Evolutionary conservation across 2,329 filamentous ascomycete species (phyloP).

Genomic region (Lasiodiplodia citricola): DNA sequence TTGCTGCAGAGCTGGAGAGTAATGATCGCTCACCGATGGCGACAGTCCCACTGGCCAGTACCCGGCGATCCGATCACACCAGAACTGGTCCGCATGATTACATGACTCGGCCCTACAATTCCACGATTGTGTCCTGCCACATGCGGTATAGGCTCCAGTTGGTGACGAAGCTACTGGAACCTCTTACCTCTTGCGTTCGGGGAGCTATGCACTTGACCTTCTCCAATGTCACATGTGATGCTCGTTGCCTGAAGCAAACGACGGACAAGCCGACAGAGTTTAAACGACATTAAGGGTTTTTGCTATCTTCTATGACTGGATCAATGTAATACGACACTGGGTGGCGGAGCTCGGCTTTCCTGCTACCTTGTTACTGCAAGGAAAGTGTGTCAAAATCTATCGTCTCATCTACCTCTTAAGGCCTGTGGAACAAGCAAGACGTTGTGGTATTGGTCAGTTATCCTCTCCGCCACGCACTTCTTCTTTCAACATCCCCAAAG

Average conservation of each 20-base stretch:
- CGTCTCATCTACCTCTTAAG: background rate
- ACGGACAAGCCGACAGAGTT: background rate
- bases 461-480: constrained; percentile 56
- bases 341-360: background rate
- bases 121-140: background rate
- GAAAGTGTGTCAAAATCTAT: background rate
- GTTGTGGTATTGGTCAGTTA: background rate
- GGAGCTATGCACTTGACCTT: background rate
- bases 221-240: background rate
- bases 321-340: background rate
- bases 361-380: background rate
- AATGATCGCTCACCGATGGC: constrained; percentile 4
- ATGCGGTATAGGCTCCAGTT: background rate
- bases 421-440: background rate
- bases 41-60: background rate
- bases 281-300: background rate
- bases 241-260: background rate
- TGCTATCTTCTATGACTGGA: background rate
- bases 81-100: background rate
- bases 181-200: background rate
- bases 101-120: background rate
- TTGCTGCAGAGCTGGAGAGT: background rate
- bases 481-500: constrained; percentile 66
- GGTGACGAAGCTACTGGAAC: background rate
- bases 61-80: background rate